A percentile compares a stretch with the other conserved stretches of the same genome.
phyloP scores from a whole-genome alignment of 768 basidiomycete genomes.

The Agaricus blazei region DNA sequence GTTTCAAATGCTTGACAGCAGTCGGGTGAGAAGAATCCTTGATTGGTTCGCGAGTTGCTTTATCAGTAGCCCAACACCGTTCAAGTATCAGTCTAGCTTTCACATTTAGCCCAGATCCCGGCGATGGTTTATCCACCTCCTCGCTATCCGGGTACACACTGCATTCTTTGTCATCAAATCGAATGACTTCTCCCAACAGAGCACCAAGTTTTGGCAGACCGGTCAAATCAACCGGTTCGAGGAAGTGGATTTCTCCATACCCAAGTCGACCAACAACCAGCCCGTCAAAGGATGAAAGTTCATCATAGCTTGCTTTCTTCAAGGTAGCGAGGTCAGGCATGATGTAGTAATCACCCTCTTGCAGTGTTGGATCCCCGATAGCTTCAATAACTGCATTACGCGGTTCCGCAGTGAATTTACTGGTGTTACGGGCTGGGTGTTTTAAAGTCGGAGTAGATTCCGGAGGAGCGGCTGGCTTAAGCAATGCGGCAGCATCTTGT shows the following conservation, averaged over 20 bases:
- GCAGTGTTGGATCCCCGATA: conserved; percentile 36
- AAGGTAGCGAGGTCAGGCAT: conserved; percentile 74
- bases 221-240: conserved; percentile 81
- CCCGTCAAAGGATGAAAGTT: conserved; percentile 66
- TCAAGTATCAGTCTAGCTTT: conserved; percentile 72
- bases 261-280: conserved; percentile 90
- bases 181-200: conserved; percentile 81
- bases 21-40: conserved; percentile 73
- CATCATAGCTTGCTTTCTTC: conserved; percentile 64
- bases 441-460: conserved; percentile 14
- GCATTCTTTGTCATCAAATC: conserved; percentile 89
- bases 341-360: conserved; percentile 90
- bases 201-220: conserved; percentile 73
- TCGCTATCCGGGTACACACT: conserved; percentile 90
- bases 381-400: conserved; percentile 15
- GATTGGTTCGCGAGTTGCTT: conserved; percentile 86
- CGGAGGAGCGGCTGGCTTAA: conserved; percentile 7
- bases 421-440: conserved; percentile 31
- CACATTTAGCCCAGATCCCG: conserved; percentile 87
- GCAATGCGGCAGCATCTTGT: conserved; percentile 49
- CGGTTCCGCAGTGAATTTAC: conserved; percentile 29
- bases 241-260: conserved; percentile 84
- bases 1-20: conserved; percentile 69
- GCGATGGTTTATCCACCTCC: conserved; percentile 77
- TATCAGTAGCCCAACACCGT: conserved; percentile 86